Evolutionary conservation across 2,329 filamentous ascomycete genomes (phyloP).

Genomic region (Fusarium metavorans): DNA sequence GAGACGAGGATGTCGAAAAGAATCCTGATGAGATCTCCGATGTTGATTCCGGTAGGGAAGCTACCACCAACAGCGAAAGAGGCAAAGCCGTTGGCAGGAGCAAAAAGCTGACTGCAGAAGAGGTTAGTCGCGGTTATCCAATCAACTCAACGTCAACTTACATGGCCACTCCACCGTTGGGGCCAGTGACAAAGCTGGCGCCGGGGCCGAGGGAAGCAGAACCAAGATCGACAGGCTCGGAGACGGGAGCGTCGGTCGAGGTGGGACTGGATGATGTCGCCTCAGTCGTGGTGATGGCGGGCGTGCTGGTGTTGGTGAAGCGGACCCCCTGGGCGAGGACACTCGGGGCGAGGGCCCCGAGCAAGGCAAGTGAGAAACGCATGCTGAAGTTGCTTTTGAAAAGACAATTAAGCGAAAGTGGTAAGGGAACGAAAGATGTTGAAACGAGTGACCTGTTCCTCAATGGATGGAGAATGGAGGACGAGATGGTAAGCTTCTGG

Average conservation of each 20-base stretch:
- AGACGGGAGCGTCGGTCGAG: rapidly evolving
- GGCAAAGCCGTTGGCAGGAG: neutral
- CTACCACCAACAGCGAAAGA: neutral
- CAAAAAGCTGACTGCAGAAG: neutral
- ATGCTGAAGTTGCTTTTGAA: slow-evolving; percentile 15
- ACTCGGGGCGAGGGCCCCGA: slow-evolving; percentile 24
- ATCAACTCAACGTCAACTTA: neutral
- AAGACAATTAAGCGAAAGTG: slow-evolving; percentile 15
- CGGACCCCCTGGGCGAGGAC: slow-evolving; percentile 20
- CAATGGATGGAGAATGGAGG: slow-evolving; percentile 31
- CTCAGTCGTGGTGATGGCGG: neutral
- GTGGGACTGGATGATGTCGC: neutral
- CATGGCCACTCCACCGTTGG: slow-evolving; percentile 2
- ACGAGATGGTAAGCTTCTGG: slow-evolving; percentile 22
- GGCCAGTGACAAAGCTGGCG: neutral
- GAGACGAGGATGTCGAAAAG: neutral
- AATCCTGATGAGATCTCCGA: slow-evolving; percentile 3
- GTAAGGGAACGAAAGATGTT: slow-evolving; percentile 4
- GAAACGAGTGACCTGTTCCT: slow-evolving; percentile 38
- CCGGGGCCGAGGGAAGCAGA: neutral
- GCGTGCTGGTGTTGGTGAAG: slow-evolving; percentile 30
- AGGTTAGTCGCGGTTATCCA: neutral
- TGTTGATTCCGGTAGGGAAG: rapidly evolving
- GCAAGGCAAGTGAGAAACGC: slow-evolving; percentile 24
- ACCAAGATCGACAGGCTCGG: neutral